Base-by-base conservation (phyloP, 768 basidiomycete genomes). In the Coprinellus aureogranulatus region DNA sequence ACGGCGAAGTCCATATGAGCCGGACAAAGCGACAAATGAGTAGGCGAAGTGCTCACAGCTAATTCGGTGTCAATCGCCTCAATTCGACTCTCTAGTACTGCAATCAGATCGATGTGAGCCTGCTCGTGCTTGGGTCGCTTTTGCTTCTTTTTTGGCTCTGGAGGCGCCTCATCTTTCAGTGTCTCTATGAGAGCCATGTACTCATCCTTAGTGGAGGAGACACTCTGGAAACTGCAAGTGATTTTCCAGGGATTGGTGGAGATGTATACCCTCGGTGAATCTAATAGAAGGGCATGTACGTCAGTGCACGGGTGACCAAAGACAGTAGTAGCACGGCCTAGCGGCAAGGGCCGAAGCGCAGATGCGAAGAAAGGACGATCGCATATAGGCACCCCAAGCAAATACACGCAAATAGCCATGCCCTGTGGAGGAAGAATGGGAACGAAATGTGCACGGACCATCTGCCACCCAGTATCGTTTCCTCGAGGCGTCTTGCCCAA, bases 181-280 rank as follows among this genome's bases (percentile, higher is more conserved):
- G 77, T 75, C 61, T 85, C 85, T 56, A 92, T 77, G 44, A 84
- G 68, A 4, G 74, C 75, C n/a, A 85, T 55, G 65, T 92, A 93
- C 67, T 94, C 90, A 50, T 86, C 86, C 45, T 81, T 80, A 14
- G 89, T 87, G 3, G 88, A 87, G 14, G 89, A 82, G 53, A 88
- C 72, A 11, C 86, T 79, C 63, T 86, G 80, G 65, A 94, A 89
- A 16, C 87, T 87, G 30, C 90, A 86, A 9, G 86, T 84, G 42
- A 87, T 86, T 75, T 93, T 94, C 91, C 90, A 94, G 22, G 92
- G 92, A 70, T 94, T 94, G 14, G 89, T 90, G 31, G 92, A 93
- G 39, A 82, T 75, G 66, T 91, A 94, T 53, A 94, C 73, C 59
- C 92, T 85, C 25, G 92, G 90, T 47, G 92, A 93, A 76, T 91